These are phyloP conservation scores for Saxophila tyrrhenica DNA, from an alignment of 495 filamentous ascomycete genomes.

Conservation along the genomic window DNA sequence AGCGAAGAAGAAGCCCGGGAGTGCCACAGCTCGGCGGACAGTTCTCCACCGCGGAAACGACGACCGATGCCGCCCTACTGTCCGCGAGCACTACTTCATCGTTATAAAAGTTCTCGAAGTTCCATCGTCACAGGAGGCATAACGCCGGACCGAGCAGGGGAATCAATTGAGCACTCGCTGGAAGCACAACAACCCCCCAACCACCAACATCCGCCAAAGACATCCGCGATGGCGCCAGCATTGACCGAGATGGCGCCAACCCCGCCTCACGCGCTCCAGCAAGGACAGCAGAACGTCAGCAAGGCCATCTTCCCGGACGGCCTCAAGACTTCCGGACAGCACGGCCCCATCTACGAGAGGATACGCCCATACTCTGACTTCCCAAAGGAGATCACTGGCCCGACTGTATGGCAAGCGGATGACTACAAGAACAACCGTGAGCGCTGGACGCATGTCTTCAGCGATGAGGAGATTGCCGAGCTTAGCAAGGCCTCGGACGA, in stretches of 20 bases:
- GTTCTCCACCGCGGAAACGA: too few relatives aligned
- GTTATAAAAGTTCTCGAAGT: too few relatives aligned
- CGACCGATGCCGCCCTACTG: too few relatives aligned
- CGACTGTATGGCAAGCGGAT: constrained; percentile 66
- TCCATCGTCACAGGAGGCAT: too few relatives aligned
- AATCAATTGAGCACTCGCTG: too few relatives aligned
- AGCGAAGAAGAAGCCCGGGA: not conserved
- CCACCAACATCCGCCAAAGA: too few relatives aligned
- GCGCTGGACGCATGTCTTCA: constrained; percentile 66
- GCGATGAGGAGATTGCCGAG: constrained; percentile 53
- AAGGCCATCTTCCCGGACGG: constrained; percentile 30
- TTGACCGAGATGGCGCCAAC: not conserved
- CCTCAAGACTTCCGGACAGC: constrained; percentile 65
- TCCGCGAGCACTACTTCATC: too few relatives aligned
- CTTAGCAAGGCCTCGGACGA: constrained; percentile 54
- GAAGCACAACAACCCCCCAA: too few relatives aligned
- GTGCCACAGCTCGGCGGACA: too few relatives aligned
- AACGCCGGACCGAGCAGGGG: too few relatives aligned
- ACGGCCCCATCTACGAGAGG: constrained; percentile 55
- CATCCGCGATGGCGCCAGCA: constrained; percentile 10
- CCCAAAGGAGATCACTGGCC: constrained; percentile 60
- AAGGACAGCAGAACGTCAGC: not conserved
- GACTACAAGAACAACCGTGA: constrained; percentile 60
- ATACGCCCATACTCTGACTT: constrained; percentile 61
- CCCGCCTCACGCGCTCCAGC: not conserved